These are phyloP conservation scores for Coemansia nantahalensis DNA, from an alignment of 192 early-diverging fungal species.

Conservation along the genomic window DNA sequence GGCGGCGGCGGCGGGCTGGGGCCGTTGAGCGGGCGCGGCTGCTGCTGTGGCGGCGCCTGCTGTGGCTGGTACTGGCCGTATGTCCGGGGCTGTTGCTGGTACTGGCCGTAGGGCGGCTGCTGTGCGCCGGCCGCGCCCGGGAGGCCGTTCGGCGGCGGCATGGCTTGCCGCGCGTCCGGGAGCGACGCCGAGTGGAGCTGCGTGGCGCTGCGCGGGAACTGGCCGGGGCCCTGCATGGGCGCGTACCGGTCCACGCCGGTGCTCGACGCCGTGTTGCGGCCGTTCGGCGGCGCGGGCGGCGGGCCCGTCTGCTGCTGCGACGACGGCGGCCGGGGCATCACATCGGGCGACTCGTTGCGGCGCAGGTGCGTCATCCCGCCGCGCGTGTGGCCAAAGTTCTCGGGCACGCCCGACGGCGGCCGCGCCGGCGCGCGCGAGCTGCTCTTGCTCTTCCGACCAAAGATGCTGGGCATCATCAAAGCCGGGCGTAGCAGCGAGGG, in stretches of 20 bases:
- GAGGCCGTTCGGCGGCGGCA: background rate
- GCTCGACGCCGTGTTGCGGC: constrained; percentile 1
- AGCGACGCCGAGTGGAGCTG: constrained; percentile 24
- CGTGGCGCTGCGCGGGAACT: constrained; percentile 2
- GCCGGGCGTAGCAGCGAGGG: too few species aligned
- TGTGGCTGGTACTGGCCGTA: background rate
- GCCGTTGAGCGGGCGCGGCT: background rate
- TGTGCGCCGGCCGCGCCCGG: background rate
- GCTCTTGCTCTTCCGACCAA: constrained; percentile 49
- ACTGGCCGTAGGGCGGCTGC: constrained; percentile 1
- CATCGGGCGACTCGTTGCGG: constrained; percentile 20
- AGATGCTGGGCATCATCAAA: constrained; percentile 41
- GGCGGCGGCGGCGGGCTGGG: too few species aligned
- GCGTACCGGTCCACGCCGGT: constrained; percentile 10
- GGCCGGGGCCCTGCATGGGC: background rate
- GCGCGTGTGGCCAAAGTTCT: constrained; percentile 34
- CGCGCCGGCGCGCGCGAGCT: constrained; percentile 22
- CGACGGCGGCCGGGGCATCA: constrained; percentile 5
- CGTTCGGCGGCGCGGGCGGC: background rate
- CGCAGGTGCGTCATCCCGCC: constrained; percentile 29
- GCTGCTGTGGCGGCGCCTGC: background rate
- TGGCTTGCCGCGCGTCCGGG: constrained; percentile 19
- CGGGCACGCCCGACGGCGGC: constrained; percentile 42
- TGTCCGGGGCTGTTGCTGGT: background rate
- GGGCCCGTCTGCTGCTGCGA: background rate